Conservation (phyloP, 345 rosid genomes). For the Eutrema heterophyllum region DNA sequence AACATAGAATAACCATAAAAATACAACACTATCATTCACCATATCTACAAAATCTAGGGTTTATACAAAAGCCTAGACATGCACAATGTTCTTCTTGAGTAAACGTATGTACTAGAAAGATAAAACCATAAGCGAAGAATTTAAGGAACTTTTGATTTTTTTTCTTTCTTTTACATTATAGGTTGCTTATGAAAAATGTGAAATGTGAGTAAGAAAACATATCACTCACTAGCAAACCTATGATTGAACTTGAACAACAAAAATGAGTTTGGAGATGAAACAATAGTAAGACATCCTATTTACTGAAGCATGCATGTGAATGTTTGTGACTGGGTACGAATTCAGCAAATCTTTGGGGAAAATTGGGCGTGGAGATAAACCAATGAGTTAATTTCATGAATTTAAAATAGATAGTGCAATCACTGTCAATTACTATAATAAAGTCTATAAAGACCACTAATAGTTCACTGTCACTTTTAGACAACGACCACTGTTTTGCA, state of each 20-base stretch:
- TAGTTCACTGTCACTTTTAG: conserved; percentile 31
- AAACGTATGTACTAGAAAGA: background rate
- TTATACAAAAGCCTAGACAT: conserved; percentile 3
- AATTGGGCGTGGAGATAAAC: conserved; percentile 2
- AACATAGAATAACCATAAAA: background rate
- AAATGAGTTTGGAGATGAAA: background rate
- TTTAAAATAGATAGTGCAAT: conserved; percentile 18
- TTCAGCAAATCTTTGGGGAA: background rate
- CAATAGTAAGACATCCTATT: background rate
- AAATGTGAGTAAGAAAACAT: background rate
- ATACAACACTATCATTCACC: background rate
- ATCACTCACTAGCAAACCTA: background rate
- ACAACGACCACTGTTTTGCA: conserved; percentile 28
- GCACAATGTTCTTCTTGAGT: conserved; percentile 2
- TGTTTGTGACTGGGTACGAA: background rate
- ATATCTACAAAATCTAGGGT: conserved; percentile 20
- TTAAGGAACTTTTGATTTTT: background rate
- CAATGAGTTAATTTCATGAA: background rate
- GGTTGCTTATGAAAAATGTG: background rate
- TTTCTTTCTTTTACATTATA: background rate
- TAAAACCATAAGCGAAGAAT: background rate
- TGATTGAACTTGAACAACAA: background rate
- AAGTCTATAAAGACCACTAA: conserved; percentile 25
- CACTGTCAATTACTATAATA: conserved; percentile 22
- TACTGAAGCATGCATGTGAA: conserved; percentile 10